These are phyloP conservation scores for Hortiboletus flavorubellus DNA, from an alignment of 768 basidiomycete genomes.

Conservation along the genomic window DNA sequence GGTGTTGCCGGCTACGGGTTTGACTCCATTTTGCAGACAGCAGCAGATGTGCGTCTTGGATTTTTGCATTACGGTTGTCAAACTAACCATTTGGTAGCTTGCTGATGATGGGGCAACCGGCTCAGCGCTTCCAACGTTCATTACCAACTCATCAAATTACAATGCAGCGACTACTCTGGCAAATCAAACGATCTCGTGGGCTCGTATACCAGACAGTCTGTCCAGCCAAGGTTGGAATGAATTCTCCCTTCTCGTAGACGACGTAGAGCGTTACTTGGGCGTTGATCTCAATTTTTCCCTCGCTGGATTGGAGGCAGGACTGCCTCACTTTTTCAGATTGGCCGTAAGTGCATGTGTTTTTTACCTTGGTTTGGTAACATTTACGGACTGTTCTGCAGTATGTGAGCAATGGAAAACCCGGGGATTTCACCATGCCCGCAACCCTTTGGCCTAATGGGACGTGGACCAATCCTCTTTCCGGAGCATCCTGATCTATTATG, in stretches of 20 bases:
- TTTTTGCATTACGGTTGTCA: neutral
- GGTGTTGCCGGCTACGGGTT: slow-evolving; percentile 79
- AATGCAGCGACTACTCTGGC: slow-evolving; percentile 50
- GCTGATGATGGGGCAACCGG: slow-evolving; percentile 69
- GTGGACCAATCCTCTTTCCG: slow-evolving; percentile 70
- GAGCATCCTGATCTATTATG: slow-evolving; percentile 45
- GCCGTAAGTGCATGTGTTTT: slow-evolving; percentile 48
- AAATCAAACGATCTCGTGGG: slow-evolving; percentile 60
- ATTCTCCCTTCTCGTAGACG: slow-evolving; percentile 78
- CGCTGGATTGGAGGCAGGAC: slow-evolving; percentile 50
- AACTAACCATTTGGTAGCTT: slow-evolving; percentile 44
- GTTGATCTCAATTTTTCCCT: slow-evolving; percentile 67
- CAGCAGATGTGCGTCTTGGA: slow-evolving; percentile 50
- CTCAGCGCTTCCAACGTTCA: slow-evolving; percentile 63
- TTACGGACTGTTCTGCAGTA: slow-evolving; percentile 38
- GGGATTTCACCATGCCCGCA: slow-evolving; percentile 81
- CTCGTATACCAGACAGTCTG: slow-evolving; percentile 35
- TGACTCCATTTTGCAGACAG: slow-evolving; percentile 75
- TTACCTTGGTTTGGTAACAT: neutral
- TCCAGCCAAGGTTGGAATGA: slow-evolving; percentile 58
- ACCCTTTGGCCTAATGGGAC: slow-evolving; percentile 77
- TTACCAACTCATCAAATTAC: slow-evolving; percentile 72
- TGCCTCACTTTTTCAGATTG: slow-evolving; percentile 78
- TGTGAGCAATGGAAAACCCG: slow-evolving; percentile 42
- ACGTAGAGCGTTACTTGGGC: slow-evolving; percentile 78